Percentiles rank a stretch among this genome's conserved stretches.
These are phyloP conservation scores for Leptographium flavum DNA, from an alignment of 2,329 filamentous ascomycete species.

Conservation along the genomic window DNA sequence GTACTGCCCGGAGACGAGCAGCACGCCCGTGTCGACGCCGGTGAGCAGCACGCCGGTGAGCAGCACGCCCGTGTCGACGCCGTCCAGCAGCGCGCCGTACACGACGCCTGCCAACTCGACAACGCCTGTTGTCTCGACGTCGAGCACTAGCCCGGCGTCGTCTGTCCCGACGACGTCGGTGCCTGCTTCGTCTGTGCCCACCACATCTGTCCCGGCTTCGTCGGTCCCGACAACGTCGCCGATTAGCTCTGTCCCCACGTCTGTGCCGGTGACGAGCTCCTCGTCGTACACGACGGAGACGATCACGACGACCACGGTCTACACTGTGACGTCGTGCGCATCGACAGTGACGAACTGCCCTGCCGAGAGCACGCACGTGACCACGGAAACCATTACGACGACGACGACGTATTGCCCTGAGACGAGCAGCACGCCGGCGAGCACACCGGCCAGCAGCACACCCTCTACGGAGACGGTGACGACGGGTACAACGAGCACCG, in stretches of 20 bases:
- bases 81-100: not conserved
- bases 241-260: no score
- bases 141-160: no score
- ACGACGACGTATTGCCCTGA: not conserved
- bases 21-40: no score
- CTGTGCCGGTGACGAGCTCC: not conserved
- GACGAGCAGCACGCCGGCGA: not conserved
- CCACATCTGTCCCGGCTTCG: not conserved
- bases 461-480: no score
- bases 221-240: no score
- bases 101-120: not conserved
- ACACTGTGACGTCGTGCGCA: constrained; percentile 6
- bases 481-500: no score
- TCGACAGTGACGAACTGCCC: constrained; percentile 4
- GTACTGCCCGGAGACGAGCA: no score
- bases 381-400: not conserved
- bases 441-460: not conserved
- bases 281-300: constrained; percentile 2
- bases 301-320: not conserved
- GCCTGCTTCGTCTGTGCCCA: not conserved
- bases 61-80: not conserved
- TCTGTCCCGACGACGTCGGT: not conserved
- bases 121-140: not conserved
- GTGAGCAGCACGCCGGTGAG: not conserved
- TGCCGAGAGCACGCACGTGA: not conserved